Evolutionary conservation across 2,329 filamentous ascomycete species (phyloP).

Genomic region (Cryoendolithus antarcticus): DNA sequence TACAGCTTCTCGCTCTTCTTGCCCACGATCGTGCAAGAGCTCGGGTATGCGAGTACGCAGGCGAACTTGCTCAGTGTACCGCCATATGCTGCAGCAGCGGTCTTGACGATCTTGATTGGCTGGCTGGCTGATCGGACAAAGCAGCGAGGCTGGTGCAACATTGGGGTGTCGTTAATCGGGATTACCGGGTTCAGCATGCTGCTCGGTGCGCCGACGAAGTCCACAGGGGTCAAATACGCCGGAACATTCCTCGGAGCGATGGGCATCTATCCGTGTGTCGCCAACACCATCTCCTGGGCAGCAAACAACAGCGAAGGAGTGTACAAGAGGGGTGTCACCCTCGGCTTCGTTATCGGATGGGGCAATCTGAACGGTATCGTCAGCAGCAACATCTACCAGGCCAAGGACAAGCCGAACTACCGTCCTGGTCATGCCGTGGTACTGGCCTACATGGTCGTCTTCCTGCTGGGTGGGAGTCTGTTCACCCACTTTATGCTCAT

Average conservation of each 20-base stretch:
- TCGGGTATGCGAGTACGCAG: constrained; percentile 45
- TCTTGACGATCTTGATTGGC: constrained; percentile 57
- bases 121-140: constrained; percentile 64
- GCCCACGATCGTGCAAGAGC: constrained; percentile 59
- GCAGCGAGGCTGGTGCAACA: constrained; percentile 69
- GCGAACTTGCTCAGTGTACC: constrained; percentile 65
- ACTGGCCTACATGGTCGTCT: constrained; percentile 59
- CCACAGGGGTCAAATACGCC: constrained; percentile 61
- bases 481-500: constrained; percentile 51
- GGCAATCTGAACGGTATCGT: constrained; percentile 81
- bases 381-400: constrained; percentile 65
- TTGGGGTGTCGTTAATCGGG: constrained; percentile 55
- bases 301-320: constrained; percentile 83
- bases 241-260: constrained; percentile 74
- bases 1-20: constrained; percentile 70
- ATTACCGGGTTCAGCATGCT: constrained; percentile 73
- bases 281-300: constrained; percentile 79
- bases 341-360: constrained; percentile 83
- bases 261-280: constrained; percentile 78
- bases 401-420: constrained; percentile 33
- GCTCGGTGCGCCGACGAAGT: constrained; percentile 41
- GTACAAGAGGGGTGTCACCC: constrained; percentile 77
- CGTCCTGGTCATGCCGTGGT: constrained; percentile 63
- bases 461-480: constrained; percentile 56
- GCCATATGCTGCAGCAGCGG: constrained; percentile 59